Evolutionary conservation across 179 eudicot species (phyloP).

Genomic region (Beta lomatogona): DNA sequence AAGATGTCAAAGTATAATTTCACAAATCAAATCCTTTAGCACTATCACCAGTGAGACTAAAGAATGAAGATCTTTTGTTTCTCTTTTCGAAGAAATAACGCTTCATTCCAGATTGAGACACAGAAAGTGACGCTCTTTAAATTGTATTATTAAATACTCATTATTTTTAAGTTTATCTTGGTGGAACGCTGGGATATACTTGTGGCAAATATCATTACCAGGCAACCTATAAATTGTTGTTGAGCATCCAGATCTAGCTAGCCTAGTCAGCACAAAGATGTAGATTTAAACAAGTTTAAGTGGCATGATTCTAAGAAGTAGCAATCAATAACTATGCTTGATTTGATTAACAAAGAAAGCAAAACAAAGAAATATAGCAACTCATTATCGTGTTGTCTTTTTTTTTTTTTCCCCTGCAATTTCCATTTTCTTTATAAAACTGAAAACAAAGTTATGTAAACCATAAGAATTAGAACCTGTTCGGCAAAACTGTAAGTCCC

Average conservation of each 20-base stretch:
- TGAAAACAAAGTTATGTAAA: no score
- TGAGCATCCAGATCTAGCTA: not conserved
- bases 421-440: no score
- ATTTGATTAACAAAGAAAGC: not conserved
- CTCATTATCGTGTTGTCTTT: no score
- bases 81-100: conserved; percentile 14
- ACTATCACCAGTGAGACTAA: conserved; percentile 13
- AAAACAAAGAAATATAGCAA: no score
- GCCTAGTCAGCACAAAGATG: not conserved
- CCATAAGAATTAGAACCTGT: no score
- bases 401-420: no score
- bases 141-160: not conserved
- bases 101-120: conserved; percentile 13
- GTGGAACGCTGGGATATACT: conserved; percentile 8
- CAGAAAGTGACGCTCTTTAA: conserved; percentile 5
- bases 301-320: no score
- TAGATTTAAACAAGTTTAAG: no score
- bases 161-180: not conserved
- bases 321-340: no score
- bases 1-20: conserved; percentile 15
- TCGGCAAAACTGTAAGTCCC: no score
- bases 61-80: conserved; percentile 4
- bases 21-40: conserved; percentile 4
- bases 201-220: not conserved
- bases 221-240: conserved; percentile 4